phyloP scores from a whole-genome alignment of 163 green algal species.

The Prototheca cutis region DNA sequence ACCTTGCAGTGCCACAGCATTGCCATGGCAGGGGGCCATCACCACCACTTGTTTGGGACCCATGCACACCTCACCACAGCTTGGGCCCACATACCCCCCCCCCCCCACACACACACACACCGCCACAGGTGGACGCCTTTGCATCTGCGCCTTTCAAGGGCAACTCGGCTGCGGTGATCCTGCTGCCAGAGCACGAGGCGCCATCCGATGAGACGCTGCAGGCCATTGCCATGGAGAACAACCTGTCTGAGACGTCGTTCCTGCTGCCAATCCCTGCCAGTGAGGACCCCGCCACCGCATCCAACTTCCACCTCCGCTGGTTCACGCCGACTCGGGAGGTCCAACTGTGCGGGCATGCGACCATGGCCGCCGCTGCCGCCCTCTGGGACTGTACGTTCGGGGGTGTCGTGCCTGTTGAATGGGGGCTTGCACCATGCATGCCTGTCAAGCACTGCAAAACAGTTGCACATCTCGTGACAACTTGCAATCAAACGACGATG shows the following conservation, averaged over 20 bases:
- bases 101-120: too few species aligned
- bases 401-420: too few species aligned
- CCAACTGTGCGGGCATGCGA: constrained; percentile 68
- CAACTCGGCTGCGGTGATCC: constrained; percentile 22
- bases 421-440: too few species aligned
- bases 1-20: too few species aligned
- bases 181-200: constrained; percentile 2
- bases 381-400: constrained; percentile 35
- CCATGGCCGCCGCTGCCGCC: constrained; percentile 48
- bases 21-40: too few species aligned
- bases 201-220: constrained; percentile 29
- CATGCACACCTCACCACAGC: too few species aligned
- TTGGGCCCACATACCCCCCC: too few species aligned
- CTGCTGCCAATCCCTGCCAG: constrained; percentile 18
- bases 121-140: constrained; percentile 51
- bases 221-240: constrained; percentile 59
- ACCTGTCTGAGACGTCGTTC: constrained; percentile 66
- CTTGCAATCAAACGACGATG: neutral
- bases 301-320: constrained; percentile 59
- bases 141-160: constrained; percentile 29
- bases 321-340: constrained; percentile 70
- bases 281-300: constrained; percentile 3
- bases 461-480: neutral
- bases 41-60: too few species aligned
- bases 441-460: neutral